phyloP scores from a whole-genome alignment of 192 early-diverging fungal genomes.

The Umbelopsis ramanniana region DNA sequence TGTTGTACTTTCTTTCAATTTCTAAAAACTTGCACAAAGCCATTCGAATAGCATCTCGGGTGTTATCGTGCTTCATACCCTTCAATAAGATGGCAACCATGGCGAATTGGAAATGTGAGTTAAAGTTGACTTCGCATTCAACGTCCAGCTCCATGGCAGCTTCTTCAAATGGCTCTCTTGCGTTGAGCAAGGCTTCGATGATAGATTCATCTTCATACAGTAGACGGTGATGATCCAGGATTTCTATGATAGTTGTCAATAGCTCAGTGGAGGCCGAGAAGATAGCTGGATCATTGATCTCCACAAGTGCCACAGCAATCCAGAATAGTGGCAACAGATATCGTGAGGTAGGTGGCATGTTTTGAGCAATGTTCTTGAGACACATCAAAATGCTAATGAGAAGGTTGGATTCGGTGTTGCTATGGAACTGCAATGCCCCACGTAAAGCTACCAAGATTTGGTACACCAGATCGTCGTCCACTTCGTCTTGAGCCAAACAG shows the following conservation, averaged over 20 bases:
- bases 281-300: slow-evolving; percentile 78
- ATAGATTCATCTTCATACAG: slow-evolving; percentile 57
- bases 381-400: slow-evolving; percentile 87
- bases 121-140: slow-evolving; percentile 76
- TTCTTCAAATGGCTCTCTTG: slow-evolving; percentile 68
- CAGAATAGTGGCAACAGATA: slow-evolving; percentile 88
- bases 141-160: slow-evolving; percentile 72
- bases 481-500: slow-evolving; percentile 82
- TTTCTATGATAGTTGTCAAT: slow-evolving; percentile 71
- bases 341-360: slow-evolving; percentile 73
- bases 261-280: slow-evolving; percentile 73
- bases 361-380: slow-evolving; percentile 81
- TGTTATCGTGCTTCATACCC: slow-evolving; percentile 75
- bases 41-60: slow-evolving; percentile 68
- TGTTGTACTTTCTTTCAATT: slow-evolving; percentile 60
- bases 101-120: slow-evolving; percentile 83
- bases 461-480: slow-evolving; percentile 89
- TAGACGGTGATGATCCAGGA: slow-evolving; percentile 61
- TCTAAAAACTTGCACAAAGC: slow-evolving; percentile 73
- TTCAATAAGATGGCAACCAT: slow-evolving; percentile 77
- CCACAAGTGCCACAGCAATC: slow-evolving; percentile 85
- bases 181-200: slow-evolving; percentile 67
- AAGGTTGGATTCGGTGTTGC: slow-evolving; percentile 76
- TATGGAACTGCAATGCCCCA: slow-evolving; percentile 81
- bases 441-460: slow-evolving; percentile 88